Evolutionary conservation across 305 asterid species (phyloP).

Genomic region (Euphrasia arctica): DNA sequence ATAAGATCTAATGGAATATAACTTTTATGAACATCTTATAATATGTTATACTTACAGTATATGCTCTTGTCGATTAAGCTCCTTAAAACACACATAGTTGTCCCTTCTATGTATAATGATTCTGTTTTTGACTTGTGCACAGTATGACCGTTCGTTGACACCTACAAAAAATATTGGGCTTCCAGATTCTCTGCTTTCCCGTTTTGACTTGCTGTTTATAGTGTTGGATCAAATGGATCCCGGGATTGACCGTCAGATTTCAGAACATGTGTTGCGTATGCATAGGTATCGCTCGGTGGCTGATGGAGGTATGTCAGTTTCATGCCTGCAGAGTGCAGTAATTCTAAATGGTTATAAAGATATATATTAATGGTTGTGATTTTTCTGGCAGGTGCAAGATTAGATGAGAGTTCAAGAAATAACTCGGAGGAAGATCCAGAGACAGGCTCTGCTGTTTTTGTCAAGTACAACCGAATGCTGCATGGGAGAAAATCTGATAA

Average conservation of each 20-base stretch:
- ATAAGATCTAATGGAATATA: no score
- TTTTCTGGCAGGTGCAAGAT: no score
- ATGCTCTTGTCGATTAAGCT: no score
- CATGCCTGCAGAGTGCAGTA: no score
- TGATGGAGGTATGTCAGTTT: no score
- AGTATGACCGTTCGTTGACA: constrained; percentile 96
- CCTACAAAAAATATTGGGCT: constrained; percentile 98
- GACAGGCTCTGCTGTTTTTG: constrained; percentile 68
- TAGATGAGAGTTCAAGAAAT: no score
- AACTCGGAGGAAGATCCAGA: constrained; percentile 12
- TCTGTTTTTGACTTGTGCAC: constrained; percentile 27
- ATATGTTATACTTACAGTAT: no score
- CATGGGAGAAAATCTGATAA: constrained; percentile 65
- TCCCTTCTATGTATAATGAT: constrained; percentile 16
- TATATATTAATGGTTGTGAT: no score
- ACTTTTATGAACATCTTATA: no score
- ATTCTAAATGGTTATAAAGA: no score
- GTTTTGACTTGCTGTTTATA: constrained; percentile 90
- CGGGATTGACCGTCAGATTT: constrained; percentile 79
- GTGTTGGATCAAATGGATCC: constrained; percentile 99
- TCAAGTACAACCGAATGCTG: constrained; percentile 79
- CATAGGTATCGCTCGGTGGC: constrained; percentile 31
- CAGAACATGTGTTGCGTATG: constrained; percentile 93
- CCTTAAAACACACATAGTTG: background rate
- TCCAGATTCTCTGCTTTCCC: constrained; percentile 97